Percentiles rank a stretch among this genome's conserved stretches.
Evolutionary conservation across 1,139 yeast genomes (phyloP).

Genomic region (Kurtzmaniella quercitrusa): DNA sequence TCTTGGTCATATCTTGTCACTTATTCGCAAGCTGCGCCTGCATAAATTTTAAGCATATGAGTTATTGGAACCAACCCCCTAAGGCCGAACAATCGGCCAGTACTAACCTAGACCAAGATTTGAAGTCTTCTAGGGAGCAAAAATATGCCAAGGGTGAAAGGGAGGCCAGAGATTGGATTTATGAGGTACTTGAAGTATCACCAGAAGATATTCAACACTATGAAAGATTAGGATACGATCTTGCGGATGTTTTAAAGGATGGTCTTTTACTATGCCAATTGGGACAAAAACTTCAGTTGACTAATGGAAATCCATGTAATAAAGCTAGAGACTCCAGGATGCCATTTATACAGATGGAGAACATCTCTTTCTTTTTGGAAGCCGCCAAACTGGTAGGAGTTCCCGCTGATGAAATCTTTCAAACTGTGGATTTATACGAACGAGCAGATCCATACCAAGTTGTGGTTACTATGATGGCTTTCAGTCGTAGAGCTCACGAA

Average conservation of each 20-base stretch:
- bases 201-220: slow-evolving; percentile 14
- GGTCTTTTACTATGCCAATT: slow-evolving; percentile 62
- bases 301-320: slow-evolving; percentile 34
- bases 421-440: slow-evolving; percentile 77
- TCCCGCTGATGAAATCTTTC: slow-evolving; percentile 81
- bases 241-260: slow-evolving; percentile 56
- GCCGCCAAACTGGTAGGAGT: slow-evolving; percentile 63
- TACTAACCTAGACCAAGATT: slow-evolving; percentile 59
- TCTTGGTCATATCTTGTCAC: background rate
- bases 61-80: slow-evolving; percentile 11
- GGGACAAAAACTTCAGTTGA: slow-evolving; percentile 33
- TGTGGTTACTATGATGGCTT: slow-evolving; percentile 64
- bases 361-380: slow-evolving; percentile 66
- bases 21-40: background rate
- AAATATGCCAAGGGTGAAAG: slow-evolving; percentile 46
- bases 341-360: slow-evolving; percentile 91
- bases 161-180: slow-evolving; percentile 53
- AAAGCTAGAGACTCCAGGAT: slow-evolving; percentile 62
- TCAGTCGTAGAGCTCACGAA: slow-evolving; percentile 50
- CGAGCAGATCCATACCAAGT: slow-evolving; percentile 75
- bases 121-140: slow-evolving; percentile 38
- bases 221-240: slow-evolving; percentile 17
- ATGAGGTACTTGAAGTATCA: slow-evolving; percentile 21
- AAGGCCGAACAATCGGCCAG: slow-evolving; percentile 21
- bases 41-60: slow-evolving; percentile 5